Evolutionary conservation across 306 rosid genomes (phyloP).

Genomic region (Sicyos edulis): DNA sequence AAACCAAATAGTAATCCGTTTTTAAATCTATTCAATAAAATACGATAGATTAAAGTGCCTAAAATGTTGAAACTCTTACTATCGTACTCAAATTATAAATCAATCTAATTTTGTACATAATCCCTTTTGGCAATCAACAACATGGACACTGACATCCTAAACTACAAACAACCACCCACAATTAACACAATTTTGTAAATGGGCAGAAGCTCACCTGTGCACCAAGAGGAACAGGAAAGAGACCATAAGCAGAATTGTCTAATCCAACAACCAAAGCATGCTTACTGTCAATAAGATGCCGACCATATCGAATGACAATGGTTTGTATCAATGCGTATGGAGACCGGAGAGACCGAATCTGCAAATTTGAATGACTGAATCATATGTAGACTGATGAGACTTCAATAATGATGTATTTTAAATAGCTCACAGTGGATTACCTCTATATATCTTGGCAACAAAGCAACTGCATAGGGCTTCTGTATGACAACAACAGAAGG

Average conservation of each 20-base stretch:
- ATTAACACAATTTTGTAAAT: slow-evolving; percentile 3
- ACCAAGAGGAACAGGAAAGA: slow-evolving; percentile 95
- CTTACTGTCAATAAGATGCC: slow-evolving; percentile 61
- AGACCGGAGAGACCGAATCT: slow-evolving; percentile 82
- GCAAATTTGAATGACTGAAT: slow-evolving; percentile 31
- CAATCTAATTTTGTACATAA: neutral
- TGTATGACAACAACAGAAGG: slow-evolving; percentile 71
- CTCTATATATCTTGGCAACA: slow-evolving; percentile 88
- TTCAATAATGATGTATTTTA: neutral
- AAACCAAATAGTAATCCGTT: neutral
- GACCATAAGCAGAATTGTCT: slow-evolving; percentile 77
- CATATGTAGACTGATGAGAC: slow-evolving; percentile 18
- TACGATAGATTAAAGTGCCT: neutral
- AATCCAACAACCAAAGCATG: slow-evolving; percentile 54
- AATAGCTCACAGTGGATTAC: slow-evolving; percentile 29
- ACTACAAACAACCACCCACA: neutral
- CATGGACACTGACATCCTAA: slow-evolving; percentile 1
- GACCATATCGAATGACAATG: slow-evolving; percentile 74
- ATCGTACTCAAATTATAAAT: neutral
- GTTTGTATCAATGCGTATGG: slow-evolving; percentile 92
- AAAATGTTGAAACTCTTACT: neutral
- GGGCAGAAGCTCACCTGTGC: slow-evolving; percentile 61
- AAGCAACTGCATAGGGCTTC: slow-evolving; percentile 81
- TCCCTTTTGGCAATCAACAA: neutral
- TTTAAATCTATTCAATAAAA: slow-evolving; percentile 2